phyloP scores from a whole-genome alignment of 2,329 filamentous ascomycete species.

The Xylaria sp. region DNA sequence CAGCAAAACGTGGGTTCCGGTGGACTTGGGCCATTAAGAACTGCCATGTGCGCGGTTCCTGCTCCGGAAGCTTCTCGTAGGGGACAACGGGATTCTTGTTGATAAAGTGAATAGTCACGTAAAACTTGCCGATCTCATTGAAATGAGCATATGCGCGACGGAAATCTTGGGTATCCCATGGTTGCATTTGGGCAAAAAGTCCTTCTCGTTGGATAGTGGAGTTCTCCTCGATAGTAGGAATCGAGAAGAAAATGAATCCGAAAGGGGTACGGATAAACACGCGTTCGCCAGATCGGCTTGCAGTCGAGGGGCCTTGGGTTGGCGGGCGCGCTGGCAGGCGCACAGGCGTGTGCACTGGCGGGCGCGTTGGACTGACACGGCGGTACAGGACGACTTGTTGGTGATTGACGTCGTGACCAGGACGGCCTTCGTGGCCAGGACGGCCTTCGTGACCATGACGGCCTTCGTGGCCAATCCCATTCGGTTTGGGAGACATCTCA shows the following conservation, averaged over 20 bases:
- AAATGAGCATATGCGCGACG: slow-evolving; percentile 24
- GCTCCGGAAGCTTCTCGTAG: slow-evolving; percentile 12
- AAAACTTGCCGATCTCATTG: slow-evolving; percentile 28
- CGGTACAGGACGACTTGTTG: too few species aligned
- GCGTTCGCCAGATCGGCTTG: slow-evolving; percentile 1
- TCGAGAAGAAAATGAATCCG: slow-evolving; percentile 13
- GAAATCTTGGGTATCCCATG: slow-evolving; percentile 27
- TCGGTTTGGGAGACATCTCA: too few species aligned
- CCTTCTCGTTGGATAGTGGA: not conserved
- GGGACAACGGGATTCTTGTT: slow-evolving; percentile 17
- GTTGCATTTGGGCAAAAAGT: too few species aligned
- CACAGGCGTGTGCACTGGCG: too few species aligned
- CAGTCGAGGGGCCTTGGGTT: not conserved
- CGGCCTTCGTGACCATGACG: too few species aligned
- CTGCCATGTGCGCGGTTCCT: slow-evolving; percentile 27
- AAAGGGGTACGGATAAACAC: slow-evolving; percentile 15
- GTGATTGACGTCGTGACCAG: too few species aligned
- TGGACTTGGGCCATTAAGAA: slow-evolving; percentile 27
- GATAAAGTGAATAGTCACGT: slow-evolving; percentile 26
- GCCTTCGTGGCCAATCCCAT: too few species aligned
- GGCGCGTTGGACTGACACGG: too few species aligned
- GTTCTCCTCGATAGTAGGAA: slow-evolving; percentile 18
- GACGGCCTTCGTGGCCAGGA: too few species aligned
- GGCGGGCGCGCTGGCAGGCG: too few species aligned
- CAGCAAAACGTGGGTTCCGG: slow-evolving; percentile 19